Evolutionary conservation across 2,329 filamentous ascomycete species (phyloP).

Genomic region (Diaporthe citriasiana): DNA sequence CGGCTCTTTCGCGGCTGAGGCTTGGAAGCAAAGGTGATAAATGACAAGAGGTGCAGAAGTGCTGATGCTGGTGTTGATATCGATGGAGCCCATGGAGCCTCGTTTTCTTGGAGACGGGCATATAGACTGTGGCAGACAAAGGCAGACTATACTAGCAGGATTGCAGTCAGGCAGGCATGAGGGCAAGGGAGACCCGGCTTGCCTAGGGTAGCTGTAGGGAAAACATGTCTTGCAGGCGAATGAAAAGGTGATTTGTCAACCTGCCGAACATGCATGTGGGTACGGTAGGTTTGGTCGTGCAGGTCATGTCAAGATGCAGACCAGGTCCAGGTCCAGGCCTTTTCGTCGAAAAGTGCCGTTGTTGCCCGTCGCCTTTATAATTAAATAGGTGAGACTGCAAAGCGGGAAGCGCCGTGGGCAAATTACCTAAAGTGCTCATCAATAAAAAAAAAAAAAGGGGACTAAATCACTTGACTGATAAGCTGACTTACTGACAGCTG

Average conservation of each 20-base stretch:
- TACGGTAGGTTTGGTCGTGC: background rate
- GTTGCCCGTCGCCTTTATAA: background rate
- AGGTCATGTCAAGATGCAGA: background rate
- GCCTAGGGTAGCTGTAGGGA: background rate
- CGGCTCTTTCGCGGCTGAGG: conserved; percentile 2
- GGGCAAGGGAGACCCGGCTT: background rate
- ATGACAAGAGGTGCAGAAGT: background rate
- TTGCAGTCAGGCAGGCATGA: background rate
- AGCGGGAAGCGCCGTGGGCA: background rate
- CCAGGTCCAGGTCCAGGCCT: background rate
- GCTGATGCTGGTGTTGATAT: background rate
- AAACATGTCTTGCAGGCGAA: conserved; percentile 24
- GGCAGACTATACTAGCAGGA: background rate
- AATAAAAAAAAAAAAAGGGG: background rate
- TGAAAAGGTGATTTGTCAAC: conserved; percentile 9
- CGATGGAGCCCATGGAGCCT: background rate
- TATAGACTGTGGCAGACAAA: background rate
- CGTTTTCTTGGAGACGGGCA: background rate
- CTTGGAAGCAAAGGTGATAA: background rate
- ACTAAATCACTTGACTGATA: conserved; percentile 35
- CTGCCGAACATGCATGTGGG: background rate
- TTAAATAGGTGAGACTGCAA: background rate
- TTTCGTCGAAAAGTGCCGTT: background rate
- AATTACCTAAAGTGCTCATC: background rate
- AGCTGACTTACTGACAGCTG: conserved; percentile 29